Base-by-base conservation (phyloP, 1,284 basidiomycete genomes). In the Ceratobasidium sp. region DNA sequence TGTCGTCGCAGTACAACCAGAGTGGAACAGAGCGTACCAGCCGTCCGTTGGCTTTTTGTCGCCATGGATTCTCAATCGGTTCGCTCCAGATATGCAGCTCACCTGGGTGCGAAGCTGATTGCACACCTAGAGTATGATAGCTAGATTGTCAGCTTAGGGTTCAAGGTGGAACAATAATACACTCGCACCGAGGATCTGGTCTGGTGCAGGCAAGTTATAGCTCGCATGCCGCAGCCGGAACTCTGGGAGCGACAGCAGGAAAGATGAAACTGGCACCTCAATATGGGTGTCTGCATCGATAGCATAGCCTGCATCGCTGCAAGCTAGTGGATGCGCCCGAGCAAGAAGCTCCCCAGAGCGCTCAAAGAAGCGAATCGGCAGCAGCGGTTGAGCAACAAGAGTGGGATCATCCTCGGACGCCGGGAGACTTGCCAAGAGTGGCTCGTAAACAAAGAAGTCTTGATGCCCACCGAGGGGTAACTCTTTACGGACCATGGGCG, bases 1-100 rank as follows among this genome's bases (percentile, higher is more conserved):
- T 87, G 77, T 88, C 86, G 66, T 88, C 86, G 66, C 87, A 87
- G 77, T 88, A 89, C 0, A 86, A 26, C 85, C 84, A 87, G 0
- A 87, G 78, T 0, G 85, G 85, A n/a, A 44, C 61, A 0, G 40
- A 64, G 9, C 61, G 61, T 44, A 64, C 39, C 18, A 64, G 28
- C 20, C 20, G 42, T 2, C 61, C 39, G 2, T 40, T 23, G 4
- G 18, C 33, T 42, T 44, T 39, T 4, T 40, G 13, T n/a, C 61
- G 13, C 61, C 33, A 42, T 42, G 61, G 61, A n/a, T 64, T 64
- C n/a, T 42, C 39, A 26, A 15, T 33, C 5, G 58, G 33, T 20
- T 63, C 60, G 33, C 10, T 4, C 60, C 60, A 58, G 23, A 20
- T 6, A 18, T 53, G 13, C 6, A 53, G 51, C 15, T 7, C 20